Base-by-base conservation (phyloP, 352 stramenopile genomes). In the Phytophthora pisi region DNA sequence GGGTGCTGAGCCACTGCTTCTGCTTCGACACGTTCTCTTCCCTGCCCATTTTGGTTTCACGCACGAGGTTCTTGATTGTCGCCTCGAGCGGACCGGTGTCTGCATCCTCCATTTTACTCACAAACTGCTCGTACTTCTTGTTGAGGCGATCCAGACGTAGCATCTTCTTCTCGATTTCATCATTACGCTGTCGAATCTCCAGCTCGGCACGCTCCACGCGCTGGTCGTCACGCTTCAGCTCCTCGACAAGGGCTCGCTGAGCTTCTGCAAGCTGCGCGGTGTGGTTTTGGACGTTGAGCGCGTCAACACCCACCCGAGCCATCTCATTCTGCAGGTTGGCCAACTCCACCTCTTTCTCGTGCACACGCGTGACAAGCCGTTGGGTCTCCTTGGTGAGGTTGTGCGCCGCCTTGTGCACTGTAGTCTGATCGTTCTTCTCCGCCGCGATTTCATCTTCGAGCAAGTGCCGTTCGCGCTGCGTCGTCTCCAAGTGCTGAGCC, bases 141-240 rank as follows among this genome's bases (percentile, higher is more conserved):
- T 98, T 98, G 7, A 98, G 79, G 3, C 90, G 80, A 67, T 98
- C 94, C 7, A 98, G 77, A 0, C 89, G 83, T 57, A 95, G 85
- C 79, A 97, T 97, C 63, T 98, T 98, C 76, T 98, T 98, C 61
- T 98, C 96, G 20, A 98, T 98, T 63, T 98, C 92, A 74, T 98
- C 93, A 61, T 98, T 97, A 13, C 91, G 84, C 75, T 98, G 95
- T 7, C 91, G 89, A 56, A 98, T 97, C 70, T 98, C 95, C 20
- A 96, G 64, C 75, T 98, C 88, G 43, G 96, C 90, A 68, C 97
- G 95, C 64, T 96, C 90, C 16, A 98, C 95, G 11, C 88, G 71
- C 28, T 91, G 75, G 63, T 98, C 93, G 47, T 97, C 93, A 20
- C 80, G 70, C 64, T 96, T 91, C 18, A 98, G 81, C 64, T 97